phyloP scores from a whole-genome alignment of 1,284 basidiomycete genomes.

The Xerocomus amazonicus region DNA sequence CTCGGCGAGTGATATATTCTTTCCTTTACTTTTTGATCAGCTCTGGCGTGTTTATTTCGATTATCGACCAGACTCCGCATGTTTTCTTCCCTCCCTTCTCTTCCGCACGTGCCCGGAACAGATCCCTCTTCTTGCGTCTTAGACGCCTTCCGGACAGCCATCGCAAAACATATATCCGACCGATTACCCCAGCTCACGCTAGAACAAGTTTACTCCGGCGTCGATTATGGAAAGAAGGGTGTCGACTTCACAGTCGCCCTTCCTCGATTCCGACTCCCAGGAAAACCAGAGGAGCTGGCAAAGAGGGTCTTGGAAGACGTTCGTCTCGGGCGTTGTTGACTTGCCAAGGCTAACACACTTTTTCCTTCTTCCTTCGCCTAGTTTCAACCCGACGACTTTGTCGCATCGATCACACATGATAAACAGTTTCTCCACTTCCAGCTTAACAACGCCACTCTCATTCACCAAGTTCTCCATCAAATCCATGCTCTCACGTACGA shows the following conservation, averaged over 20 bases:
- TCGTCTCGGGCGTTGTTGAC: too few relatives aligned
- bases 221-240: conserved; percentile 90
- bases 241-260: conserved; percentile 91
- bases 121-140: conserved; percentile 72
- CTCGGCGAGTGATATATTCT: too few relatives aligned
- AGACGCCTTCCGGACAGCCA: conserved; percentile 83
- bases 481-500: conserved; percentile 74
- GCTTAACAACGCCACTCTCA: conserved; percentile 68
- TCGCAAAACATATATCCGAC: conserved; percentile 74
- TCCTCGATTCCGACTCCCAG: conserved; percentile 85
- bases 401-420: conserved; percentile 65
- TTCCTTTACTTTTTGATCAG: too few relatives aligned
- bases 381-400: conserved; percentile 67
- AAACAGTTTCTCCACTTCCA: conserved; percentile 85
- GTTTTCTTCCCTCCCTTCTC: conserved; percentile 22
- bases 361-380: conserved; percentile 23
- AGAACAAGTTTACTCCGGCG: conserved; percentile 77
- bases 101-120: conserved; percentile 51
- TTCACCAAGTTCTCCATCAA: conserved; percentile 75
- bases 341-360: too few relatives aligned
- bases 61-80: too few relatives aligned
- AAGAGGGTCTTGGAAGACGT: conserved; percentile 74
- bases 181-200: conserved; percentile 65
- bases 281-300: conserved; percentile 79
- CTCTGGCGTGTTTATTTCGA: too few relatives aligned